A percentile compares a stretch with the other conserved stretches of the same genome.
Conservation (phyloP, 345 rosid genomes). For the Jatropha curcas region DNA sequence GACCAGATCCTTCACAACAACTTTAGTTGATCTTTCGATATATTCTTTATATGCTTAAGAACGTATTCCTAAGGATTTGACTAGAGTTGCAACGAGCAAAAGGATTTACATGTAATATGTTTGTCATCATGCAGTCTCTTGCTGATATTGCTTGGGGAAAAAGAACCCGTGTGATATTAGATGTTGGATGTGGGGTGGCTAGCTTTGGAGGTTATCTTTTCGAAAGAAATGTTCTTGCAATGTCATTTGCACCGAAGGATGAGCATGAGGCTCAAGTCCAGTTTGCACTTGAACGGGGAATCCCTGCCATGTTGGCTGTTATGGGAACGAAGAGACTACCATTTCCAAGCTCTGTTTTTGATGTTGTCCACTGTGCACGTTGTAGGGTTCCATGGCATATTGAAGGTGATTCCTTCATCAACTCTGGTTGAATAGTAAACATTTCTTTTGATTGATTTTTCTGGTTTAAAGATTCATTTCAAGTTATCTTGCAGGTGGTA, state of each 20-base stretch:
- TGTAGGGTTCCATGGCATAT: conserved; percentile 99
- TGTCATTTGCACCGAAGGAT: conserved; percentile 98
- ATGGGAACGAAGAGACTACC: conserved; percentile 98
- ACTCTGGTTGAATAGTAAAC: background rate
- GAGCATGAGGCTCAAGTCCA: conserved; percentile 99
- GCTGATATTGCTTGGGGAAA: conserved; percentile 87
- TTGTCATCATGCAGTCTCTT: conserved; percentile 58
- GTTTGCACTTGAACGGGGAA: conserved; percentile 96
- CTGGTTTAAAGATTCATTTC: conserved; percentile 18
- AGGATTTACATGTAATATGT: conserved; percentile 20
- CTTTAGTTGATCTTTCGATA: background rate
- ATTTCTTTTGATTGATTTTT: background rate
- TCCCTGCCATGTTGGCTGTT: conserved; percentile 92
- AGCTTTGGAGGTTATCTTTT: conserved; percentile 96
- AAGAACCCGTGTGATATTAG: conserved; percentile 74
- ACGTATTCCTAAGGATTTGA: background rate
- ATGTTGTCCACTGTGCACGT: conserved; percentile 92
- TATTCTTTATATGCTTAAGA: background rate
- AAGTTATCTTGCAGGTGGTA: conserved; percentile 58
- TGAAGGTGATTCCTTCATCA: conserved; percentile 40
- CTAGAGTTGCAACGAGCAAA: background rate
- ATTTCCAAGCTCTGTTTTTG: conserved; percentile 77
- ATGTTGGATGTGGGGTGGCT: conserved; percentile 99
- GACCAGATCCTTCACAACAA: conserved; percentile 11
- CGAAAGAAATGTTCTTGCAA: conserved; percentile 76